Percentiles rank a stretch among this genome's conserved stretches.
Conservation (phyloP, 1,284 basidiomycete genomes). For the Amylostereum chailletii region DNA sequence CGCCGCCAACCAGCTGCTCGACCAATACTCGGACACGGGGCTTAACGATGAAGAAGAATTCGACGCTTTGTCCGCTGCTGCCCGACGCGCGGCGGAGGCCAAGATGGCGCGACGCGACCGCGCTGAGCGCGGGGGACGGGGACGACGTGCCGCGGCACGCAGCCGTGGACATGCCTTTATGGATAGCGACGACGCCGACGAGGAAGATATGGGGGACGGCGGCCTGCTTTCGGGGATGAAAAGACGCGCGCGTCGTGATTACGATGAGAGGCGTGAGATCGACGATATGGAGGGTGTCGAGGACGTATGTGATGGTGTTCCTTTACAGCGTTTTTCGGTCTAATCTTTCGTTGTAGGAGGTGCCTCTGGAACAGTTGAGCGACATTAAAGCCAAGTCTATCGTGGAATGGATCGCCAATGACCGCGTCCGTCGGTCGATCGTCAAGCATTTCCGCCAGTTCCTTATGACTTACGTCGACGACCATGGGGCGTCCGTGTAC, state of each 20-base stretch:
- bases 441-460: conserved; percentile 92
- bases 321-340: conserved; percentile 3
- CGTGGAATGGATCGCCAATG: conserved; percentile 93
- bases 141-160: conserved; percentile 63
- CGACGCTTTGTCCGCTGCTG: conserved; percentile 64
- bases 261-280: conserved; percentile 78
- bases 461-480: conserved; percentile 92
- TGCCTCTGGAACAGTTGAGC: conserved; percentile 91
- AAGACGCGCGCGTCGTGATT: conserved; percentile 72
- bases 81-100: conserved; percentile 79
- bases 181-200: conserved; percentile 52
- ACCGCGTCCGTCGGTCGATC: conserved; percentile 85
- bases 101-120: conserved; percentile 88
- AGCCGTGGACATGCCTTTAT: conserved; percentile 81
- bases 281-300: conserved; percentile 84
- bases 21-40: conserved; percentile 82
- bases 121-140: conserved; percentile 55
- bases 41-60: conserved; percentile 82
- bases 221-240: conserved; percentile 64
- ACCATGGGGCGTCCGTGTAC: conserved; percentile 87
- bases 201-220: conserved; percentile 22
- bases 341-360: conserved; percentile 48
- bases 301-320: conserved; percentile 44
- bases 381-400: conserved; percentile 98
- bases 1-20: conserved; percentile 72